Percentiles rank a stretch among this genome's conserved stretches.
phyloP scores from a whole-genome alignment of 1,284 basidiomycete species.

The Melampsora americana region DNA sequence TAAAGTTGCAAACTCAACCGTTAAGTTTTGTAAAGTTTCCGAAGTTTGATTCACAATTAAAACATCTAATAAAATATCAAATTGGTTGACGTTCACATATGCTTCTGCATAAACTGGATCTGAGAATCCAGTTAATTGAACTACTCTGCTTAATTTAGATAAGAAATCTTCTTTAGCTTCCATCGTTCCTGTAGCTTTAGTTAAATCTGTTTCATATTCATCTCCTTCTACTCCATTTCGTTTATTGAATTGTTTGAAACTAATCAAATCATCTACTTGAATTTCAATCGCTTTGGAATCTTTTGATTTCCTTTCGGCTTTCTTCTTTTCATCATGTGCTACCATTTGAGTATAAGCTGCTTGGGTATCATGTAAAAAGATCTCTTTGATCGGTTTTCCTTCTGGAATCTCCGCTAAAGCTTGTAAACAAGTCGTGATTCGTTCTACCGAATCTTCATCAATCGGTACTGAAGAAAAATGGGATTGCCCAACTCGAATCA shows the following conservation, averaged over 20 bases:
- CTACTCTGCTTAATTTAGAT: conserved; percentile 89
- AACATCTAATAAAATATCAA: conserved; percentile 96
- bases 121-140: conserved; percentile 96
- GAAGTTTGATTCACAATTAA: conserved; percentile 94
- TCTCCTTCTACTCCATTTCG: conserved; percentile 69
- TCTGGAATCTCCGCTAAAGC: conserved; percentile 71
- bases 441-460: conserved; percentile 95
- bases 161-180: conserved; percentile 88
- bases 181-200: conserved; percentile 78
- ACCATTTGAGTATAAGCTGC: conserved; percentile 93
- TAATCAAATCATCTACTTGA: conserved; percentile 88
- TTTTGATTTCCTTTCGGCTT: conserved; percentile 79
- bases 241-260: conserved; percentile 91
- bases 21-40: conserved; percentile 93
- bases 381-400: conserved; percentile 66
- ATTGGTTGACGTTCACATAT: conserved; percentile 95
- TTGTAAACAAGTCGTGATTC: conserved; percentile 94
- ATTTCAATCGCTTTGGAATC: conserved; percentile 67
- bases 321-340: conserved; percentile 81
- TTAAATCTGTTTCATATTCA: conserved; percentile 83
- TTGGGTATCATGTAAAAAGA: conserved; percentile 91
- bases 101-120: conserved; percentile 98
- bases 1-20: conserved; percentile 93
- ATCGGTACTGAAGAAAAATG: conserved; percentile 89
- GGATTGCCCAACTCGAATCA: conserved; percentile 94